phyloP scores from a whole-genome alignment of 257 asterid species.

The Petunia axillaris region DNA sequence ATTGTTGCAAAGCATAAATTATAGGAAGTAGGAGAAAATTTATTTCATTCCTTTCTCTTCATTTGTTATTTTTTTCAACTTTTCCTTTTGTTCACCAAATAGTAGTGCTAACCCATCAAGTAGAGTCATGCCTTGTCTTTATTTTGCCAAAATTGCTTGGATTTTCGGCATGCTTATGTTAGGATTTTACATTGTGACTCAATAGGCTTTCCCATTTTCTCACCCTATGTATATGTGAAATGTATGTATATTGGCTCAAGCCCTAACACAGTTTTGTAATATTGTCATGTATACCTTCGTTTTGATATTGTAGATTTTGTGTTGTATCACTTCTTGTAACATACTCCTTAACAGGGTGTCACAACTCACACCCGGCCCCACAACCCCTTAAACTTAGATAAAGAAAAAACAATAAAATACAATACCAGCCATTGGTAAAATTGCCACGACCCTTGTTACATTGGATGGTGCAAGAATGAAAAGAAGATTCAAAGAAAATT shows the following conservation, averaged over 20 bases:
- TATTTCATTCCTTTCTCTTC: constrained; percentile 25
- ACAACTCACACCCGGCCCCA: too few species aligned
- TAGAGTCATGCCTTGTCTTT: constrained; percentile 33
- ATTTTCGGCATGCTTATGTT: constrained; percentile 36
- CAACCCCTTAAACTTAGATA: not conserved
- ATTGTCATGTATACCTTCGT: constrained; percentile 23
- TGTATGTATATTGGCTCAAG: constrained; percentile 35
- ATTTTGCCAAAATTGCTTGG: constrained; percentile 27
- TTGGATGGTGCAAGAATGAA: constrained; percentile 17
- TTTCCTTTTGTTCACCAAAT: constrained; percentile 6
- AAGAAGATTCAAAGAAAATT: not conserved
- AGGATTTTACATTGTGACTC: constrained; percentile 37
- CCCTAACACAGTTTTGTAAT: constrained; percentile 38
- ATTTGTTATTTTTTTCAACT: not conserved
- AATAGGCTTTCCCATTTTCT: constrained; percentile 16
- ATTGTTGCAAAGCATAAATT: constrained; percentile 6
- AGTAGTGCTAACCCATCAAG: constrained; percentile 26
- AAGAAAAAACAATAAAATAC: not conserved
- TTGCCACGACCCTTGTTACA: constrained; percentile 9
- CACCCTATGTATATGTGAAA: constrained; percentile 21
- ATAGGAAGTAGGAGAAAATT: constrained; percentile 34
- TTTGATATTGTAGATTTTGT: constrained; percentile 15
- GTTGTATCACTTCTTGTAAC: not conserved
- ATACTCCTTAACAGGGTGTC: too few species aligned
- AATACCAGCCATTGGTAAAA: not conserved